These are phyloP conservation scores for Sporothrix variecibatus DNA, from an alignment of 2,329 filamentous ascomycete genomes.

Conservation along the genomic window DNA sequence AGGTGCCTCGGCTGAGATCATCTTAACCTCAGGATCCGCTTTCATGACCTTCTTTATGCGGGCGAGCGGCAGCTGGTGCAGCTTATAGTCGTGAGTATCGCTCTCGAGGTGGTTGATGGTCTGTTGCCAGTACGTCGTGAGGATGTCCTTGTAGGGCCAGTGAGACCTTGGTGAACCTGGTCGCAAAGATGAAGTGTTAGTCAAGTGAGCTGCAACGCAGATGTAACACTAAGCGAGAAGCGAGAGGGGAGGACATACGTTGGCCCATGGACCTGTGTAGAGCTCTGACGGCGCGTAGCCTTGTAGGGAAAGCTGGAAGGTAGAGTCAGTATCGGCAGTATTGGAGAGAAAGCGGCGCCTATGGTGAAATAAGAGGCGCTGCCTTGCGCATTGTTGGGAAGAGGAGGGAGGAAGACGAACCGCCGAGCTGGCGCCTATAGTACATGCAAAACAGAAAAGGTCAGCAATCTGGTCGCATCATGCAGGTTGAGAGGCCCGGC, in stretches of 20 bases:
- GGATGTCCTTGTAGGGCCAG: slow-evolving; percentile 93
- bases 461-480: slow-evolving; percentile 32
- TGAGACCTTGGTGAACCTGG: slow-evolving; percentile 91
- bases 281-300: slow-evolving; percentile 91
- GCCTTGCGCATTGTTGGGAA: neutral
- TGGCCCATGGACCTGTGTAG: slow-evolving; percentile 93
- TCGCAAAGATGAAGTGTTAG: neutral
- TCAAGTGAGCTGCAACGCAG: neutral
- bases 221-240: neutral
- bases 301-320: slow-evolving; percentile 73
- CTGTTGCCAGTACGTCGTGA: slow-evolving; percentile 99
- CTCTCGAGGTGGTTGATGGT: slow-evolving; percentile 93
- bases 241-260: slow-evolving; percentile 59
- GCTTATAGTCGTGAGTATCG: slow-evolving; percentile 96
- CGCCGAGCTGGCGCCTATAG: slow-evolving; percentile 65
- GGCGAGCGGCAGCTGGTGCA: slow-evolving; percentile 94
- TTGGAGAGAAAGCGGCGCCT: slow-evolving; percentile 24
- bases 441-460: slow-evolving; percentile 19
- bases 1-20: slow-evolving; percentile 98
- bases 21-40: slow-evolving; percentile 97
- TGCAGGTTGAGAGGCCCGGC: slow-evolving; percentile 13
- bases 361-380: neutral
- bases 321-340: slow-evolving; percentile 25
- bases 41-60: slow-evolving; percentile 99
- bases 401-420: slow-evolving; percentile 50